Evolutionary conservation across 73 alveolate species (phyloP).

Genomic region (Tetrahymena thermophila): DNA sequence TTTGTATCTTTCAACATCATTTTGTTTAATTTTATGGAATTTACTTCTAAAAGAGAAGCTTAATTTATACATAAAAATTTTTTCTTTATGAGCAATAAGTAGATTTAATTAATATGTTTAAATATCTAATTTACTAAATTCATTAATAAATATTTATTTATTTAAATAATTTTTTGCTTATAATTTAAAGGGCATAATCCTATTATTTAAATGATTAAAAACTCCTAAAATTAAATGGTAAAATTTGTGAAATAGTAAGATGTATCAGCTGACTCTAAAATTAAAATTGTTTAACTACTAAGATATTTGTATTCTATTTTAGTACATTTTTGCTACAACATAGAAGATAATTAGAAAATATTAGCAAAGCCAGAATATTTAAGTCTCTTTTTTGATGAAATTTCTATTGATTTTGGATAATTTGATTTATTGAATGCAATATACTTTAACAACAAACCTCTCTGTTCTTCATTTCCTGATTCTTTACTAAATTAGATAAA

Average conservation of each 20-base stretch:
- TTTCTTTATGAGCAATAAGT: too few species aligned
- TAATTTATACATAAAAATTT: too few species aligned
- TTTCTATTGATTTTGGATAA: slow-evolving; percentile 25
- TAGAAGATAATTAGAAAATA: slow-evolving; percentile 11
- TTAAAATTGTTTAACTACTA: background rate
- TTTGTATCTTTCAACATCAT: too few species aligned
- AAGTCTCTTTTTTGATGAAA: slow-evolving; percentile 29
- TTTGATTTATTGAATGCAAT: slow-evolving; percentile 5
- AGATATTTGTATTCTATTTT: slow-evolving; percentile 9
- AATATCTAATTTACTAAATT: background rate
- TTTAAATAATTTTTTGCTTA: background rate
- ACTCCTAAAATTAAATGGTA: slow-evolving; percentile 21
- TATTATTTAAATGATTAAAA: slow-evolving; percentile 13
- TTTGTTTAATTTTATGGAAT: too few species aligned
- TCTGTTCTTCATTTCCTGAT: slow-evolving; percentile 18
- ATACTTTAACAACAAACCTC: slow-evolving; percentile 16
- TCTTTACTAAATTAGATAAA: background rate
- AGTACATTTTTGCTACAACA: slow-evolving; percentile 16
- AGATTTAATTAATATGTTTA: too few species aligned
- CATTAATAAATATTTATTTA: background rate
- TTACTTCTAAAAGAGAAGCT: background rate
- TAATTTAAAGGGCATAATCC: slow-evolving; percentile 19
- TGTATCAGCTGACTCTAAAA: background rate
- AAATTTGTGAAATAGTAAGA: slow-evolving; percentile 2
- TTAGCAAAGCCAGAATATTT: slow-evolving; percentile 10